Evolutionary conservation across 1,284 basidiomycete species (phyloP), one percentile per base, ranked within the genome.

Genomic region (Pholiota adiposa): DNA sequence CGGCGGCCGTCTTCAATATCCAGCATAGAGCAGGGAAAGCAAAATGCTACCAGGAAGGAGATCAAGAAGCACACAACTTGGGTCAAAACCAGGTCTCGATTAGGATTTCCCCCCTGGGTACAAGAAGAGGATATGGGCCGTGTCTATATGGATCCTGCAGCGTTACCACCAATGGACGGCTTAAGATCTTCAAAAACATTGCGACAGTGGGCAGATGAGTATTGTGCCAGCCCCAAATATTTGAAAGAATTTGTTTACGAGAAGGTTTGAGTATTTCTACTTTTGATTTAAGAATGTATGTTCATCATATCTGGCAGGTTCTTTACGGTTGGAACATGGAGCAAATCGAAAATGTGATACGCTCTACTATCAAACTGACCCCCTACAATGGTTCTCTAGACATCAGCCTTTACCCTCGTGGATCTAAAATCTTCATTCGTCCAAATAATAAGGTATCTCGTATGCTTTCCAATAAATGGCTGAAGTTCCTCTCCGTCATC

Each of bases 191-290:
- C 84, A 12, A 83, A 79, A 73, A 81, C 86, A 0, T 68, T 91
- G 49, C 77, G 86, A 23, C 78, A 86, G 54, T 92, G 90, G 90
- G 89, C 88, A 18, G 87, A 90, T 67, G 83, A 86, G 62, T 92
- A 89, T 66, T 89, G 87, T 62, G 77, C 80, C 18, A 88, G 86
- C 68, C 73, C 74, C 2, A 90, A 87, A 63, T 67, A 78, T 19
- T 71, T 92, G 62, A 92, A 91, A 71, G 86, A 89, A 70, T 89
- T 92, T 65, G 76, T 78, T 1, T 86, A 90, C 62, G 73, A 77
- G 40, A 89, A 90, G 78, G 83, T 83, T 59, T 52, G 61, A 11
- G 7, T 16, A 11, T 41, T 33, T 34, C 38, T 21, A 27, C 25
- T 46, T 58, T 41, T 43, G 9, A 29, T 34, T 6, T 14, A 31